These are phyloP conservation scores for Penicillium olsonii DNA, from an alignment of 2,329 filamentous ascomycete species.

Conservation along the genomic window DNA sequence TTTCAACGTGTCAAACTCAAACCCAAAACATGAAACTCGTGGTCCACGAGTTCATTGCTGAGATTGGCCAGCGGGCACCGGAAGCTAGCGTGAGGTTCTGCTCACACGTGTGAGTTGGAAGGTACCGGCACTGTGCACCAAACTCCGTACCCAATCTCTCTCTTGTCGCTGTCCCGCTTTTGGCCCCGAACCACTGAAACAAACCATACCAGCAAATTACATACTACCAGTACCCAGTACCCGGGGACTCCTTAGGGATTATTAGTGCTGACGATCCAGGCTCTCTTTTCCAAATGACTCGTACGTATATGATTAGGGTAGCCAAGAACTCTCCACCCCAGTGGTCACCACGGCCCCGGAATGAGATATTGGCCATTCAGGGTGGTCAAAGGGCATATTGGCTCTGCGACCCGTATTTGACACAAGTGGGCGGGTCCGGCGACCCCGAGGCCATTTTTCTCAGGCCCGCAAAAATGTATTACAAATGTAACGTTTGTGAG, in stretches of 20 bases:
- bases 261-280: background rate
- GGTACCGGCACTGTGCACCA: no score
- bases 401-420: background rate
- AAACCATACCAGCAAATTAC: background rate
- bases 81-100: background rate
- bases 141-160: background rate
- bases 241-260: no score
- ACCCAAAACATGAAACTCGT: background rate
- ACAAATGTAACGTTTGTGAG: background rate
- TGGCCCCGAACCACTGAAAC: slow-evolving; percentile 8
- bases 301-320: slow-evolving; percentile 13
- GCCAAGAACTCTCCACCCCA: slow-evolving; percentile 3
- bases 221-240: no score
- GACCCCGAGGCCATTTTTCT: slow-evolving; percentile 13
- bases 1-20: slow-evolving; percentile 1
- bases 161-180: background rate
- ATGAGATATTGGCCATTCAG: background rate
- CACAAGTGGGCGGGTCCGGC: slow-evolving; percentile 3
- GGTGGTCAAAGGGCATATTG: background rate
- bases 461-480: slow-evolving; percentile 3
- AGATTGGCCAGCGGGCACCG: slow-evolving; percentile 1
- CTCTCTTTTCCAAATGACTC: background rate
- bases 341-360: slow-evolving; percentile 15
- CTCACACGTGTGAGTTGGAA: background rate
- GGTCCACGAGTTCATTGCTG: background rate